Percentiles rank a stretch among this genome's conserved stretches.
These are phyloP conservation scores for Camellia japonica DNA, from an alignment of 148 eudicot species.

Conservation along the genomic window DNA sequence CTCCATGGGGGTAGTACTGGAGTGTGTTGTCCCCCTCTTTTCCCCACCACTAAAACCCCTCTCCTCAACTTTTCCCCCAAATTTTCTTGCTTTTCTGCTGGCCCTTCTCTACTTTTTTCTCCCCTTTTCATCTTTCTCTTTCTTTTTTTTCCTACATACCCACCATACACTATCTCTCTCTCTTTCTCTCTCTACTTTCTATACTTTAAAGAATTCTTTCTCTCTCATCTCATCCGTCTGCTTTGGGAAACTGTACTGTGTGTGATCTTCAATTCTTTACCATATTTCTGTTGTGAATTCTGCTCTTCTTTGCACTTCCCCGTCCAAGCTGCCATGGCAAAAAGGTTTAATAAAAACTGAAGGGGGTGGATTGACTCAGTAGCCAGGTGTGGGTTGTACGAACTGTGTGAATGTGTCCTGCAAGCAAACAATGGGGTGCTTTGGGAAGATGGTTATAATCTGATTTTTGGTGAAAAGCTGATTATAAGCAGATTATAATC, in stretches of 20 bases:
- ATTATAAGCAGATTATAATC: too few relatives aligned
- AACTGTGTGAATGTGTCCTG: too few relatives aligned
- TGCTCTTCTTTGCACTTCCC: too few relatives aligned
- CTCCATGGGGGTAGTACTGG: constrained; percentile 37
- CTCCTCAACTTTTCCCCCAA: constrained; percentile 53
- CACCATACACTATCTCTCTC: not conserved
- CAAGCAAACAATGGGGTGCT: too few relatives aligned
- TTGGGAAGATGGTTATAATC: too few relatives aligned
- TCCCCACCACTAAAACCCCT: constrained; percentile 24
- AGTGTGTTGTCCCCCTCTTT: constrained; percentile 44
- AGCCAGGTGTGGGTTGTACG: too few relatives aligned
- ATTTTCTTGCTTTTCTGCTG: constrained; percentile 44
- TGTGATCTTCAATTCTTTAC: not conserved
- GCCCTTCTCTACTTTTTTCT: constrained; percentile 31
- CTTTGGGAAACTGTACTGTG: not conserved
- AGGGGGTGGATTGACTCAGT: too few relatives aligned
- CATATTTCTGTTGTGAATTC: too few relatives aligned
- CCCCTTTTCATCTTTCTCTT: constrained; percentile 31
- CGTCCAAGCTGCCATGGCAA: too few relatives aligned
- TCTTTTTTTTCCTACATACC: not conserved
- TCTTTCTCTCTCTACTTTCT: constrained; percentile 6
- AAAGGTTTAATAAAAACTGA: too few relatives aligned
- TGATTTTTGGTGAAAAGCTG: too few relatives aligned
- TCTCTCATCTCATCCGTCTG: not conserved
- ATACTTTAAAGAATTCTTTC: too few relatives aligned